Percentiles rank a stretch among this genome's conserved stretches.
These are phyloP conservation scores for Cadophora gregata DNA, from an alignment of 2,329 filamentous ascomycete genomes.

Conservation along the genomic window DNA sequence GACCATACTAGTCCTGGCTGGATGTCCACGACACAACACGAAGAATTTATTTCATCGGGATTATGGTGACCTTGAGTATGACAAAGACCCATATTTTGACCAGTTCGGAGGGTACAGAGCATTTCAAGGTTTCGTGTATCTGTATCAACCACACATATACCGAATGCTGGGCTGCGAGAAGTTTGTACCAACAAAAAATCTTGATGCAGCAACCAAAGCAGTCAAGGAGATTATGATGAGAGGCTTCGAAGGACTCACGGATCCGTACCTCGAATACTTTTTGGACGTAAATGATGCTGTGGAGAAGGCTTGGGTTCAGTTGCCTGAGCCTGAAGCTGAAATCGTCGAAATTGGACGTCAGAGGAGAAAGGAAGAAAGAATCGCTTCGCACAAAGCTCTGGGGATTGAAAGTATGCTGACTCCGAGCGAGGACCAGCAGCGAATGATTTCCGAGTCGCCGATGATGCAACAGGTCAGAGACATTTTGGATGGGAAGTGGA, in stretches of 20 bases:
- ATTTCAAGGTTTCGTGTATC: slow-evolving; percentile 9
- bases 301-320: not conserved
- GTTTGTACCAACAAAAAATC: not conserved
- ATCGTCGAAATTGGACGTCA: not conserved
- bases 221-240: too few species aligned
- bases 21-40: slow-evolving; percentile 1
- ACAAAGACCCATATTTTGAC: slow-evolving; percentile 17
- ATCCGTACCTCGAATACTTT: not conserved
- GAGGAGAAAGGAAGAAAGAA: not conserved
- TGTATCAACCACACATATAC: not conserved
- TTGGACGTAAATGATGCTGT: not conserved
- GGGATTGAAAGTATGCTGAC: not conserved
- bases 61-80: slow-evolving; percentile 18
- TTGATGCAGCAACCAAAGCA: not conserved
- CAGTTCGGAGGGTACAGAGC: slow-evolving; percentile 15
- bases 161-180: not conserved
- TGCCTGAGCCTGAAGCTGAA: not conserved
- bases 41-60: not conserved
- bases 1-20: not conserved
- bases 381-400: not conserved
- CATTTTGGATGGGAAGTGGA: slow-evolving; percentile 6
- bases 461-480: slow-evolving; percentile 6
- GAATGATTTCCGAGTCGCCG: not conserved
- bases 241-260: not conserved
- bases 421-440: not conserved